Conservation (phyloP, 1,284 basidiomycete genomes). For the Sanghuangporus weigelae region DNA sequence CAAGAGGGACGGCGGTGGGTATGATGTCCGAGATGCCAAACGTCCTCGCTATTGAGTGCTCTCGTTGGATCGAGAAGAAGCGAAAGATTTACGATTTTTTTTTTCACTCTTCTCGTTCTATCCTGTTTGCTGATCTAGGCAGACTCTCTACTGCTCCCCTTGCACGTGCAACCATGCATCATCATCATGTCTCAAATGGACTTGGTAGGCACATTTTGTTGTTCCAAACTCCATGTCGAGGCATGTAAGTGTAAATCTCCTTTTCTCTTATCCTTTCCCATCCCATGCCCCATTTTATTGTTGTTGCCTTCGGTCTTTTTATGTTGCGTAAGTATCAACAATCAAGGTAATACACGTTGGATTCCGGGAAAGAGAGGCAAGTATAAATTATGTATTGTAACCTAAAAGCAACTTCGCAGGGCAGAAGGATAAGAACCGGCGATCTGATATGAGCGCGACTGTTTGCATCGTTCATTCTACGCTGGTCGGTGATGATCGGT, state of each 20-base stretch:
- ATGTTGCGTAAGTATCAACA: slow-evolving; percentile 18
- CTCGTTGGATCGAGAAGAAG: background rate
- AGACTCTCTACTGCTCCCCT: slow-evolving; percentile 1
- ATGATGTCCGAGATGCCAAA: slow-evolving; percentile 76
- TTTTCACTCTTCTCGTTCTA: background rate
- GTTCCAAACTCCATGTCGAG: slow-evolving; percentile 7
- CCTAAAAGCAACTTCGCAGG: background rate
- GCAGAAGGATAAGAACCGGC: background rate
- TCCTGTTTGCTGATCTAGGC: slow-evolving; percentile 7
- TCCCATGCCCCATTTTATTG: background rate
- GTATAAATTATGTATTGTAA: background rate
- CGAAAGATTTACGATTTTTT: background rate
- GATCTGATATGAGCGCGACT: background rate
- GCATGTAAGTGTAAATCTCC: slow-evolving; percentile 15
- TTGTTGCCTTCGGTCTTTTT: slow-evolving; percentile 1
- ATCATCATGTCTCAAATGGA: slow-evolving; percentile 12
- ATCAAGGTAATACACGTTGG: slow-evolving; percentile 5
- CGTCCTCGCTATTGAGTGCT: slow-evolving; percentile 62
- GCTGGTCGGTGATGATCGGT: background rate
- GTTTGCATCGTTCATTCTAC: background rate
- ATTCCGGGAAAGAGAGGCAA: background rate
- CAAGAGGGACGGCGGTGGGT: slow-evolving; percentile 67
- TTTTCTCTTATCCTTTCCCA: slow-evolving; percentile 1
- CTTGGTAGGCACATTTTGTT: slow-evolving; percentile 15
- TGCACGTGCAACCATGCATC: background rate